These are phyloP conservation scores for Ploettnerulaceae sp. DNA, from an alignment of 2,329 filamentous ascomycete genomes.

Conservation along the genomic window DNA sequence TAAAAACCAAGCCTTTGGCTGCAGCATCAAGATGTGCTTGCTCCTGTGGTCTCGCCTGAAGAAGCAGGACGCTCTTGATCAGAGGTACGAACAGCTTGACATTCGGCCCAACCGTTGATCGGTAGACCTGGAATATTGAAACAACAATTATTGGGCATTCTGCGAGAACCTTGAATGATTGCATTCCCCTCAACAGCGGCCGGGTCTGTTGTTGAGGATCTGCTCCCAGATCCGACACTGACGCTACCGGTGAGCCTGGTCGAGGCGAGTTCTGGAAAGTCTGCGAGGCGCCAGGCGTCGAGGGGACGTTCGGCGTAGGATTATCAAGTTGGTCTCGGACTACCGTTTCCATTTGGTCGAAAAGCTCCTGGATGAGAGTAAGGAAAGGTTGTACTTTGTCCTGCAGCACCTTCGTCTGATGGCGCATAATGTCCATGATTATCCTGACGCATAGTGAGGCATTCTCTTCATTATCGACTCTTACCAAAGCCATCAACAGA, in stretches of 20 bases:
- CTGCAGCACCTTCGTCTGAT: constrained; percentile 78
- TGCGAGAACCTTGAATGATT: constrained; percentile 96
- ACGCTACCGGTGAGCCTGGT: constrained; percentile 82
- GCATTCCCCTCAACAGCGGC: constrained; percentile 86
- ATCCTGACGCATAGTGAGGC: constrained; percentile 98
- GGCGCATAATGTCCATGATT: constrained; percentile 91
- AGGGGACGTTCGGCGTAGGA: constrained; percentile 58
- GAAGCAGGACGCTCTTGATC: constrained; percentile 82
- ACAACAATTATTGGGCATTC: constrained; percentile 99
- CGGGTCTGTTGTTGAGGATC: constrained; percentile 78
- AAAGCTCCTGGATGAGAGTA: constrained; percentile 89
- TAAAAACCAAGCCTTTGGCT: constrained; percentile 76
- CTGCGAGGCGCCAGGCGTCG: constrained; percentile 62
- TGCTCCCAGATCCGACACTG: constrained; percentile 72
- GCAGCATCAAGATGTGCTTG: constrained; percentile 84
- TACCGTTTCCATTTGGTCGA: constrained; percentile 88
- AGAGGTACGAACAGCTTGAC: constrained; percentile 89
- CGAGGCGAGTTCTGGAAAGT: constrained; percentile 74
- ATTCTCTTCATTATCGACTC: constrained; percentile 96
- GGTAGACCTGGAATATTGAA: constrained; percentile 93
- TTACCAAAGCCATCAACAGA: constrained; percentile 80
- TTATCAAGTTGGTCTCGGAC: constrained; percentile 94
- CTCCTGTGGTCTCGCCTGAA: constrained; percentile 90
- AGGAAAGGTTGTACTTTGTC: constrained; percentile 85
- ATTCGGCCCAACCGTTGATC: constrained; percentile 71